Conservation (phyloP, 2,329 filamentous ascomycete species). For the Xylaria sp. region DNA sequence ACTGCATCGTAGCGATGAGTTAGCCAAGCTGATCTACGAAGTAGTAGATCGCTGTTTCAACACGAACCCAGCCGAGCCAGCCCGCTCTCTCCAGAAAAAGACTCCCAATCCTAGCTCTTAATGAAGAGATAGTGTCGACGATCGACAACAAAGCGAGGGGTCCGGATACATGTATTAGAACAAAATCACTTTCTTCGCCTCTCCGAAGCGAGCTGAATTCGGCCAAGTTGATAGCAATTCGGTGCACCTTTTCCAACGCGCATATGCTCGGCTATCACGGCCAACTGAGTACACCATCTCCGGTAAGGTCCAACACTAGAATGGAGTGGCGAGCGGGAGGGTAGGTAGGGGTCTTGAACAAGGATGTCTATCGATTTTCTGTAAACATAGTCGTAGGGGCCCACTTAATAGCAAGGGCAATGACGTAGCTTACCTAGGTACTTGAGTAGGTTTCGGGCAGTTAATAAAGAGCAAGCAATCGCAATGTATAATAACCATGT, state of each 20-base stretch:
- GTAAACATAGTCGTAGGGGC: not conserved
- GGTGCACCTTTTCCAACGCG: not conserved
- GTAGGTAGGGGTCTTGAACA: not conserved
- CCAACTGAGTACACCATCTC: not conserved
- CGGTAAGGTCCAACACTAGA: not conserved
- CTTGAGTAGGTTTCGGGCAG: not conserved
- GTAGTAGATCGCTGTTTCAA: slow-evolving; percentile 39
- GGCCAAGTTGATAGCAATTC: not conserved
- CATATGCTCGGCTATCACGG: slow-evolving; percentile 7
- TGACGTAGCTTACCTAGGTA: not conserved
- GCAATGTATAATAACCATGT: not conserved
- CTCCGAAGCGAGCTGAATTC: not conserved
- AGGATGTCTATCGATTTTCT: slow-evolving; percentile 4
- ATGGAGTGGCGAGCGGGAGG: not conserved
- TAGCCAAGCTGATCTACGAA: slow-evolving; percentile 31
- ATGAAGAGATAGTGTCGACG: not conserved
- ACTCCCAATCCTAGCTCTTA: slow-evolving; percentile 5
- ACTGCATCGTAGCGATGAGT: not conserved
- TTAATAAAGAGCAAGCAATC: not conserved
- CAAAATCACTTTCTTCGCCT: not conserved
- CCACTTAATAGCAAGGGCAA: not conserved
- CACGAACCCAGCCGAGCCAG: not conserved
- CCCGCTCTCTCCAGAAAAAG: not conserved
- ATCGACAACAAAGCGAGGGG: not conserved
- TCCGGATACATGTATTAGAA: not conserved